Base-by-base conservation (phyloP, 495 filamentous ascomycete species). In the Neurospora sp. region DNA sequence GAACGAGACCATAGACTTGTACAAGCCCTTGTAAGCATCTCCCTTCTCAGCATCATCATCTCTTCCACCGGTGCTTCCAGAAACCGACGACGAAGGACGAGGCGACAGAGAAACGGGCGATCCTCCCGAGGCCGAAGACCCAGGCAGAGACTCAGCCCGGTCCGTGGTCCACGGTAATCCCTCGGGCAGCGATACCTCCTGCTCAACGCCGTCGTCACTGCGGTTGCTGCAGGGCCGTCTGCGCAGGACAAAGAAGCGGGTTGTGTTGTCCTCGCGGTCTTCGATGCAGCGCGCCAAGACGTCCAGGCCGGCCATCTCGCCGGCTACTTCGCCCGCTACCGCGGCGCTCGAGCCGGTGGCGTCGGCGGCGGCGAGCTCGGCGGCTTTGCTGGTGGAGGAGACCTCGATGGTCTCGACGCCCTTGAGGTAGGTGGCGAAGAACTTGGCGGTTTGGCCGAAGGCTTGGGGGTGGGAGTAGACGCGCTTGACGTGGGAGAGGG, bases 391-490 rank as follows among this genome's bases (percentile, higher is more conserved):
- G 2, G 96, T 99, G 3, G 93, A 96, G 59, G 91, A 92, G 48
- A 94, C 92, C 79, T 99, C 95, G 42, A 95, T 87, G 59, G 89
- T 86, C 83, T 96, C 93, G 9, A 92, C 84, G 35, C 88, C 88
- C 72, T 89, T 90, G 71, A 96, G 87, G 76, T 90, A 82, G 66
- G 83, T 77, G 8, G 84, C 83, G 7, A 97, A 83, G 77, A 96
- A 96, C n/a, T 66, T 74, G n/a, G 89, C 89, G 78, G 94, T 97
- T 83, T 99, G 96, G 5, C 94, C 95, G 85, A 94, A 96, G 39
- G 93, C 96, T 83, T 98, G 96, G 18, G 94, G 93, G 81, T 99
- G 96, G 35, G 92, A 94, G 82, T 97, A 97, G 69, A 99, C 80
- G 46, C 86, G 83, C 40, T 81, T 80, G 75, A 92, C 76, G 74